Percentiles rank a stretch among this genome's conserved stretches.
phyloP scores from a whole-genome alignment of 1,284 basidiomycete species.

The Amylostereum areolatum region DNA sequence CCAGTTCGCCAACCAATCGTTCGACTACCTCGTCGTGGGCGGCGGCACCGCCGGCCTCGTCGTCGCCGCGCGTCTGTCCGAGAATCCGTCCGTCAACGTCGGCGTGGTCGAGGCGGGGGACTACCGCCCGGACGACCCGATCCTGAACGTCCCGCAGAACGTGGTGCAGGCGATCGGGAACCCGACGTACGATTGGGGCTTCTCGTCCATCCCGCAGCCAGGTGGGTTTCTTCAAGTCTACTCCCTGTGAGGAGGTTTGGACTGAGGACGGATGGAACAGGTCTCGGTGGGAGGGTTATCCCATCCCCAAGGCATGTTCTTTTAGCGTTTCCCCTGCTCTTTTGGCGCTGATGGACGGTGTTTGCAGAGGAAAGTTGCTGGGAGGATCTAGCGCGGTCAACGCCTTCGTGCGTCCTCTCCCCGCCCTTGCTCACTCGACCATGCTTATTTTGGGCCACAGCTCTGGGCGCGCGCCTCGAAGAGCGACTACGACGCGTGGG shows the following conservation, averaged over 20 bases:
- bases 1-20: neutral
- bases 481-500: slow-evolving; percentile 5
- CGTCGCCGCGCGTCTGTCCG: neutral
- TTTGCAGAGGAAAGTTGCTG: neutral
- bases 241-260: too few species aligned
- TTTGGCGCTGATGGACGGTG: neutral
- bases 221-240: too few species aligned
- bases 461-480: slow-evolving; percentile 1
- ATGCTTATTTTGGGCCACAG: too few species aligned
- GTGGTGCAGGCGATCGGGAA: slow-evolving; percentile 2
- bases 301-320: neutral
- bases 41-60: slow-evolving; percentile 1
- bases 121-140: slow-evolving; percentile 35
- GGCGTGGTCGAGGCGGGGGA: slow-evolving; percentile 60
- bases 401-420: neutral
- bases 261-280: neutral
- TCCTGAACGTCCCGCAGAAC: slow-evolving; percentile 34
- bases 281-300: neutral
- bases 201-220: neutral
- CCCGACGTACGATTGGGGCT: slow-evolving; percentile 1
- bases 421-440: too few species aligned
- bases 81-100: slow-evolving; percentile 20
- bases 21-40: neutral
- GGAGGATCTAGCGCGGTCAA: slow-evolving; percentile 1
- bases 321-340: neutral